These are phyloP conservation scores for Neurospora crassa DNA, from an alignment of 2,329 filamentous ascomycete genomes.

Conservation along the genomic window DNA sequence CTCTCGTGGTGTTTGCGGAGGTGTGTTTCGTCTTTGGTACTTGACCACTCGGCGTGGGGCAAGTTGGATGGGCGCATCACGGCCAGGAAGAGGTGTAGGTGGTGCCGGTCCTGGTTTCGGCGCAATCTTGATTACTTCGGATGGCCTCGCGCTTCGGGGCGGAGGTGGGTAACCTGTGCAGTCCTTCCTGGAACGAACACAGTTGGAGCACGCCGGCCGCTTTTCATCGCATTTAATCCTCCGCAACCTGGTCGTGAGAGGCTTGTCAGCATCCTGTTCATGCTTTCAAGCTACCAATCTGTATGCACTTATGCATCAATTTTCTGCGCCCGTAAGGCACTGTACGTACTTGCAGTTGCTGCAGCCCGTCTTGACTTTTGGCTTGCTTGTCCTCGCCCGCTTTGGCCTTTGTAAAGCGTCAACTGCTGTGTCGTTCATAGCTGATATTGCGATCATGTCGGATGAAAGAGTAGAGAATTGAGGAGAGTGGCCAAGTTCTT, in stretches of 20 bases:
- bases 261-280: slow-evolving; percentile 3
- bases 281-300: background rate
- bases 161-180: slow-evolving; percentile 56
- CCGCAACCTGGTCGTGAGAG: slow-evolving; percentile 34
- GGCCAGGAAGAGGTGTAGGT: slow-evolving; percentile 13
- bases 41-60: slow-evolving; percentile 15
- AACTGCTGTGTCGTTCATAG: slow-evolving; percentile 8
- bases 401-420: slow-evolving; percentile 26
- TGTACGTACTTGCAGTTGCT: slow-evolving; percentile 56
- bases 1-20: slow-evolving; percentile 23
- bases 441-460: background rate
- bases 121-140: slow-evolving; percentile 39
- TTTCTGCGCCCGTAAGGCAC: background rate
- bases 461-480: background rate
- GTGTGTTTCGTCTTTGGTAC: slow-evolving; percentile 25
- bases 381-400: slow-evolving; percentile 42
- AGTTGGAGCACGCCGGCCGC: slow-evolving; percentile 51
- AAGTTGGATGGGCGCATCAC: slow-evolving; percentile 14
- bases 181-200: slow-evolving; percentile 44
- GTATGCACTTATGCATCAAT: background rate
- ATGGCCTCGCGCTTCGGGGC: slow-evolving; percentile 34
- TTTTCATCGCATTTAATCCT: slow-evolving; percentile 59
- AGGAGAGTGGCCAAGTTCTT: background rate
- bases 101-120: slow-evolving; percentile 30
- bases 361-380: slow-evolving; percentile 59